Percentiles rank a stretch among this genome's conserved stretches.
Conservation (phyloP, 352 stramenopile species). For the Phytophthora ohioensis region DNA sequence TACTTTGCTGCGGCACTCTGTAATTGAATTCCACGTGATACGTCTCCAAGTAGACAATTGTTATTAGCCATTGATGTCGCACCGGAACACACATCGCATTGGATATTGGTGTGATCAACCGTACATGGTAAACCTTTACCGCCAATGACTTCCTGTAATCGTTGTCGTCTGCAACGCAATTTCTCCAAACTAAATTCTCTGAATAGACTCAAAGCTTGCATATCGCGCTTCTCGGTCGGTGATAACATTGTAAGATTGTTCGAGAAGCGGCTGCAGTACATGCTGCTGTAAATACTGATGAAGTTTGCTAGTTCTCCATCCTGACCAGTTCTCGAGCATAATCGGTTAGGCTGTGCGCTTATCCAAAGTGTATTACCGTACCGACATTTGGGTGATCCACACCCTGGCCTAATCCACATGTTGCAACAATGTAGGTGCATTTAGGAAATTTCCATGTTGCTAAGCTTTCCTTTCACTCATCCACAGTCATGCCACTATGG, state of each 20-base stretch:
- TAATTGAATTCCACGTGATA: neutral
- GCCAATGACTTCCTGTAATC: neutral
- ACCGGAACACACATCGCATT: neutral
- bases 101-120: neutral
- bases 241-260: neutral
- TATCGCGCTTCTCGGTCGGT: neutral
- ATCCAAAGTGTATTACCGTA: neutral
- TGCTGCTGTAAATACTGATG: neutral
- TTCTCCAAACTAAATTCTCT: neutral
- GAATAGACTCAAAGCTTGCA: neutral
- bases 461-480: neutral
- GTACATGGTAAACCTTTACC: neutral
- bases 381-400: conserved; percentile 2
- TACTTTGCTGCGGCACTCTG: neutral
- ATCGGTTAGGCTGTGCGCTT: neutral
- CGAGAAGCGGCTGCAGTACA: neutral
- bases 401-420: conserved; percentile 5
- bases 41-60: neutral
- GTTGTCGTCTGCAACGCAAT: neutral
- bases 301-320: neutral
- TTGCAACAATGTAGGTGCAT: neutral
- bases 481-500: neutral
- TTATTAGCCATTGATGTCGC: neutral
- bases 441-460: neutral
- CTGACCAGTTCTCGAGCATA: conserved; percentile 7